Evolutionary conservation across 1,284 basidiomycete genomes (phyloP).

Genomic region (Hemileia vastatrix): DNA sequence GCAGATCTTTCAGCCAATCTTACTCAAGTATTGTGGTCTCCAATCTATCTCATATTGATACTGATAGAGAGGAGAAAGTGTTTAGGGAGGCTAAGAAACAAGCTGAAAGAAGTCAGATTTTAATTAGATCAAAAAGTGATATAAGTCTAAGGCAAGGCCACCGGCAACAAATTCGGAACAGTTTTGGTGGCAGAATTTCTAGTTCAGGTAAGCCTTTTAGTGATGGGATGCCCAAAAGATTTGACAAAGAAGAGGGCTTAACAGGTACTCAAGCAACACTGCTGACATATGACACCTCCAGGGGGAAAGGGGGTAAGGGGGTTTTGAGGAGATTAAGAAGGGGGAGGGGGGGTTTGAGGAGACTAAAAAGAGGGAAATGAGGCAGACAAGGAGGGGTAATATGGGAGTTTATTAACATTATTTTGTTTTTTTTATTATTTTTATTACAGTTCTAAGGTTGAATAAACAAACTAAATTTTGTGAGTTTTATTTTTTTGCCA

Average conservation of each 20-base stretch:
- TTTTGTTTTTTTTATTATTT: too few species aligned
- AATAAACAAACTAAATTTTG: too few species aligned
- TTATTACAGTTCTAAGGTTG: too few species aligned
- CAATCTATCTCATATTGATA: background rate
- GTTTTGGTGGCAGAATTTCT: background rate
- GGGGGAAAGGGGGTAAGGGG: too few species aligned
- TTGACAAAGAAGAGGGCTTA: background rate
- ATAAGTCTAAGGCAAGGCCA: too few species aligned
- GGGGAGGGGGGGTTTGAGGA: too few species aligned
- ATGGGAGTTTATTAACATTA: too few species aligned
- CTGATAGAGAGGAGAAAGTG: slow-evolving; percentile 1
- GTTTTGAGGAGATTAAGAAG: too few species aligned
- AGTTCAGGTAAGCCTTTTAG: background rate
- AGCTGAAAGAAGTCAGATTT: slow-evolving; percentile 3
- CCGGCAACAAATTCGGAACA: background rate
- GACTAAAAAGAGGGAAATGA: too few species aligned
- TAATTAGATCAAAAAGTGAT: background rate
- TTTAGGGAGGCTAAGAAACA: slow-evolving; percentile 4
- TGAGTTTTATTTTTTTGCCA: too few species aligned
- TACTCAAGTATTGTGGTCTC: too few species aligned
- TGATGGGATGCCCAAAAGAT: background rate
- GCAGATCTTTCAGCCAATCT: background rate
- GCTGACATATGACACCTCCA: background rate
- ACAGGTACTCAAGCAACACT: background rate
- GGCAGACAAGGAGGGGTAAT: too few species aligned